These are phyloP conservation scores for Inga oerstediana DNA, from an alignment of 306 rosid species.

Conservation along the genomic window DNA sequence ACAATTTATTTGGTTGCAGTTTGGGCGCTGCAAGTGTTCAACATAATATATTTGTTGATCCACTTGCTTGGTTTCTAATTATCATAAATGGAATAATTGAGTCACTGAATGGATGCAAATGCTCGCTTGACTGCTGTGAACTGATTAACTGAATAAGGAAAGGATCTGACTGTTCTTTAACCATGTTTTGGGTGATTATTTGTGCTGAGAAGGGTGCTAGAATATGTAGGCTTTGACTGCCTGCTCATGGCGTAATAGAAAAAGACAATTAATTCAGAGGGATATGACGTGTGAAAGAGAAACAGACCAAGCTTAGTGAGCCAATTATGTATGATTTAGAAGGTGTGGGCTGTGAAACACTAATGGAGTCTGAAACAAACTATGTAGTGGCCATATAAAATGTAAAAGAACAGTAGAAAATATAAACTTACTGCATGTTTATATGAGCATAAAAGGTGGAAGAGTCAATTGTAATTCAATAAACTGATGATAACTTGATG, in stretches of 20 bases:
- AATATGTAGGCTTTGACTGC: not conserved
- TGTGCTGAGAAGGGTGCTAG: slow-evolving; percentile 6
- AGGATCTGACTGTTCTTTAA: slow-evolving; percentile 11
- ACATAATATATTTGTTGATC: not conserved
- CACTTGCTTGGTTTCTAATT: not conserved
- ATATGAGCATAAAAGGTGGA: not conserved
- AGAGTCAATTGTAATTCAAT: not conserved
- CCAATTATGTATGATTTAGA: slow-evolving; percentile 5
- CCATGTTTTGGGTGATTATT: slow-evolving; percentile 3
- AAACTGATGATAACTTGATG: slow-evolving; percentile 1
- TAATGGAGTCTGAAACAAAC: not conserved
- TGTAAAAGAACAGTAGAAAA: not conserved
- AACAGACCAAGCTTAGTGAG: not conserved
- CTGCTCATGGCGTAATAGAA: not conserved
- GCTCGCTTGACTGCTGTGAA: not conserved
- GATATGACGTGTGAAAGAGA: slow-evolving; percentile 4
- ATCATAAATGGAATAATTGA: not conserved
- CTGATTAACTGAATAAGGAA: slow-evolving; percentile 17
- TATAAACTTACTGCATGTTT: not conserved
- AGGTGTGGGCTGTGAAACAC: not conserved
- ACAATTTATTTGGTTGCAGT: not conserved
- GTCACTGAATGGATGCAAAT: not conserved
- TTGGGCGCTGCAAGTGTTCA: slow-evolving; percentile 29
- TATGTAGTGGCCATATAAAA: not conserved
- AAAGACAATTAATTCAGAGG: not conserved